Conservation (phyloP, 345 rosid species). For the Citropsis articulata region DNA sequence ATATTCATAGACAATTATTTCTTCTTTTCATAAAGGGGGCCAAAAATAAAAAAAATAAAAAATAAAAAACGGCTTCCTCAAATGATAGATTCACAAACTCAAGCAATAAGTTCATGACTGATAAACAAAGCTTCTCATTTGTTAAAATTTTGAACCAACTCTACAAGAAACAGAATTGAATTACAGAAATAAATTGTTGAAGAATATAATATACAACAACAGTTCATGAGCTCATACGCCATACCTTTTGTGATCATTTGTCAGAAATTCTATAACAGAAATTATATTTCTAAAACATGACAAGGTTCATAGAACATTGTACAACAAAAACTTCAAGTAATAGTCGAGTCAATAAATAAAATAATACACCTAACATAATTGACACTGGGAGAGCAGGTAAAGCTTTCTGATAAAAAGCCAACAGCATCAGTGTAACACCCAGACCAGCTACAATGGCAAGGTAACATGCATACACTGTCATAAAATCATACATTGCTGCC, state of each 20-base stretch:
- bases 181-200: background rate
- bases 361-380: conserved; percentile 69
- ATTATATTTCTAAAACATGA: conserved; percentile 60
- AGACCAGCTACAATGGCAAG: conserved; percentile 91
- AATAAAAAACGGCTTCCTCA: background rate
- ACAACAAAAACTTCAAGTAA: conserved; percentile 70
- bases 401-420: conserved; percentile 88
- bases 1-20: background rate
- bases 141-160: background rate
- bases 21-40: background rate
- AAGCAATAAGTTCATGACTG: background rate
- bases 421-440: conserved; percentile 74
- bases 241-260: background rate
- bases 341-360: conserved; percentile 67
- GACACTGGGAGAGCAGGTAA: conserved; percentile 95
- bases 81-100: background rate
- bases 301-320: conserved; percentile 74
- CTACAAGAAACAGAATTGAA: background rate
- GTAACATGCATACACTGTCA: conserved; percentile 93
- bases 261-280: background rate
- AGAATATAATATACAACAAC: conserved; percentile 12
- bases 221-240: conserved; percentile 1
- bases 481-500: conserved; percentile 91
- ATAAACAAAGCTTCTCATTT: background rate
- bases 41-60: background rate